A percentile compares a stretch with the other conserved stretches of the same genome.
Conservation (phyloP, 1,139 yeast species). For the Candida sanyaensis region DNA sequence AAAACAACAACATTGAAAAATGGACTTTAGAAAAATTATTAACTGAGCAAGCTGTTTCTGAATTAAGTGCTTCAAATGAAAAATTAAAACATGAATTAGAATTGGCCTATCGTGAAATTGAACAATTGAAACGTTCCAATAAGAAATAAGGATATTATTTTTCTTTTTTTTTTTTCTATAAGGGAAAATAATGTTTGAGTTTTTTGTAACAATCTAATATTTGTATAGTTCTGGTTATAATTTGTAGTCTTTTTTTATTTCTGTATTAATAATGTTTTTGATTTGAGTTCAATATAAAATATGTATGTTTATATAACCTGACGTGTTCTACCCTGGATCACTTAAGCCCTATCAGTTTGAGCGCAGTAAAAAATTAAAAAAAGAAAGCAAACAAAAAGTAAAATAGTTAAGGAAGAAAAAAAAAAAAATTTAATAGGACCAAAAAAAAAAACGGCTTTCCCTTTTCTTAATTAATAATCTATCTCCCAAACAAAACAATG, state of each 20-base stretch:
- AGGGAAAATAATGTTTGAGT: too few species aligned
- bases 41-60: conserved; percentile 84
- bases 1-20: conserved; percentile 84
- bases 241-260: neutral
- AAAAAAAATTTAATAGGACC: neutral
- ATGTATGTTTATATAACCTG: too few species aligned
- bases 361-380: neutral
- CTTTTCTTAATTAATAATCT: neutral
- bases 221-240: neutral
- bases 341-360: too few species aligned
- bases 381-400: neutral
- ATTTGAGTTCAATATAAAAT: neutral
- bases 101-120: conserved; percentile 91
- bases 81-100: conserved; percentile 43
- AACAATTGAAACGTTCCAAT: conserved; percentile 62
- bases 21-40: conserved; percentile 91
- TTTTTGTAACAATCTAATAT: neutral
- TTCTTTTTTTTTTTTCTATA: neutral
- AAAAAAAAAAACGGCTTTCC: neutral
- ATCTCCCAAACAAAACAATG: conserved; percentile 16
- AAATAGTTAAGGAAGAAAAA: neutral
- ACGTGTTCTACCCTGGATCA: too few species aligned
- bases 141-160: conserved; percentile 1
- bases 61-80: conserved; percentile 28
- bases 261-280: conserved; percentile 1